phyloP scores from a whole-genome alignment of 495 filamentous ascomycete species.

The Neurospora discreta region DNA sequence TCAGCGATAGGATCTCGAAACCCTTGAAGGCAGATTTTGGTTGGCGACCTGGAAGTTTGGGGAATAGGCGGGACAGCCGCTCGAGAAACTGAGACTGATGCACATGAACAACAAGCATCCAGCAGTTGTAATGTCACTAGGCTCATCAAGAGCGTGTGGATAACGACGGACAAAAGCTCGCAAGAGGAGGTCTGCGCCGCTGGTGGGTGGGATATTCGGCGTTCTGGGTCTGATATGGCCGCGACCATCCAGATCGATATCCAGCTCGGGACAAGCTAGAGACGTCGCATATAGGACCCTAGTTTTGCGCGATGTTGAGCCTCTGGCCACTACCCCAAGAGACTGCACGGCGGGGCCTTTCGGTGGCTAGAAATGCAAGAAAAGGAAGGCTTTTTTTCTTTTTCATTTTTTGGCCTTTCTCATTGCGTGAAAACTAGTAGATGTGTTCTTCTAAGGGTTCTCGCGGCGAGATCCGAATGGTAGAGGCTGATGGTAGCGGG shows the following conservation, averaged over 20 bases:
- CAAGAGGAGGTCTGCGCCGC: slow-evolving; percentile 14
- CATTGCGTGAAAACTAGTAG: not conserved
- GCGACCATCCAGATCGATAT: slow-evolving; percentile 15
- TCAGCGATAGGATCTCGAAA: not conserved
- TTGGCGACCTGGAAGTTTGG: not conserved
- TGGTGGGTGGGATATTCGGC: slow-evolving; percentile 18
- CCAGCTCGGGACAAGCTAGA: not conserved
- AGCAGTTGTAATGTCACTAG: slow-evolving; percentile 5
- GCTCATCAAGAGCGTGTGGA: slow-evolving; percentile 7
- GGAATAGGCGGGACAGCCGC: not conserved
- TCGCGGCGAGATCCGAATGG: not conserved
- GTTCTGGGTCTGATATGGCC: slow-evolving; percentile 8
- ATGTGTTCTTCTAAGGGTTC: not conserved
- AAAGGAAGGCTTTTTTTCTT: too few species aligned
- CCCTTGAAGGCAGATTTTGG: not conserved
- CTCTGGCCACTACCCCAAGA: not conserved
- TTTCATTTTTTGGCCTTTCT: too few species aligned
- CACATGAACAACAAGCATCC: not conserved
- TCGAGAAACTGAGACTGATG: not conserved
- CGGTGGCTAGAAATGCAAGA: not conserved
- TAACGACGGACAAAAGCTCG: not conserved
- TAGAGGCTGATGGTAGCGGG: not conserved
- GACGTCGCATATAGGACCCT: not conserved
- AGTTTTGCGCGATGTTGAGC: slow-evolving; percentile 2
- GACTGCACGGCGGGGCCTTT: not conserved